These are phyloP conservation scores for Cubamyces lactineus DNA, from an alignment of 768 basidiomycete genomes.

Conservation along the genomic window DNA sequence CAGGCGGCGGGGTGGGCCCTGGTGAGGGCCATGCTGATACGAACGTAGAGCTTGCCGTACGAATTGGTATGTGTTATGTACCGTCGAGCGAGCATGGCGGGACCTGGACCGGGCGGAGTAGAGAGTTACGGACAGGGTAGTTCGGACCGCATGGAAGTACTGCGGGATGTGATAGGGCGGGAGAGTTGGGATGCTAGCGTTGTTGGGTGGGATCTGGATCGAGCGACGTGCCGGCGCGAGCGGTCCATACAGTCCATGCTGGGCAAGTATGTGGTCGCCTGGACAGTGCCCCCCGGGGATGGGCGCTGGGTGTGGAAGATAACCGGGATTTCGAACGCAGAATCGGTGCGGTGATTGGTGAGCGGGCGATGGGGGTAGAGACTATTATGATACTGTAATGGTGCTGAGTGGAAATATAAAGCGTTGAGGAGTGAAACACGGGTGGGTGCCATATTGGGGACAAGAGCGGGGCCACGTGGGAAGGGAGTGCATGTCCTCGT, in stretches of 20 bases:
- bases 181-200: no score
- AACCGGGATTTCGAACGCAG: not conserved
- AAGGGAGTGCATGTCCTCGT: not conserved
- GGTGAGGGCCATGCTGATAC: no score
- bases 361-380: no score
- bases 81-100: no score
- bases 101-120: no score
- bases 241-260: not conserved
- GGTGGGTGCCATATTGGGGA: constrained; percentile 15
- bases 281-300: not conserved
- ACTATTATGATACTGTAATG: no score
- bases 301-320: not conserved
- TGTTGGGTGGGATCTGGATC: constrained; percentile 3
- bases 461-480: constrained; percentile 27
- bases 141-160: no score
- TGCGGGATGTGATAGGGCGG: no score
- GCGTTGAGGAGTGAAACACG: constrained; percentile 14
- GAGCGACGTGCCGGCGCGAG: not conserved
- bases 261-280: not conserved
- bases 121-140: no score
- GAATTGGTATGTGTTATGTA: no score
- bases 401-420: constrained; percentile 5
- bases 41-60: no score
- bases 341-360: not conserved
- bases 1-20: no score